Percentiles rank a stretch among this genome's conserved stretches.
Evolutionary conservation across 768 basidiomycete species (phyloP).

Genomic region (Lentinula lateritia): DNA sequence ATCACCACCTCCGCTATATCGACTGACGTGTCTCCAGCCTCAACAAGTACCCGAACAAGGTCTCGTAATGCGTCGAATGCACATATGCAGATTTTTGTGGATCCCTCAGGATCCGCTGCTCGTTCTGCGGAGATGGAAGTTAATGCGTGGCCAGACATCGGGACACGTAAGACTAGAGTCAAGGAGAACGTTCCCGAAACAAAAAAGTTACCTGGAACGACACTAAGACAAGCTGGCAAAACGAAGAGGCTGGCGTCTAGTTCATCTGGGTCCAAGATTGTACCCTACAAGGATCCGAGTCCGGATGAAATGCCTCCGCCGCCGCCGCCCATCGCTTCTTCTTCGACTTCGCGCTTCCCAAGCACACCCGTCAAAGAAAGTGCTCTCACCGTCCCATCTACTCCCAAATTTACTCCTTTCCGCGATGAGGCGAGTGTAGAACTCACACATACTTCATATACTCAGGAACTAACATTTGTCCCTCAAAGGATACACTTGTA

Average conservation of each 20-base stretch:
- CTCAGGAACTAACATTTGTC: conserved; percentile 9
- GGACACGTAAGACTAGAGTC: conserved; percentile 69
- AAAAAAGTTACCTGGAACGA: conserved; percentile 63
- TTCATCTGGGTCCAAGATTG: conserved; percentile 45
- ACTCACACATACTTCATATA: conserved; percentile 5
- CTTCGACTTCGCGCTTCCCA: conserved; percentile 13
- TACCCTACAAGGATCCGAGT: conserved; percentile 59
- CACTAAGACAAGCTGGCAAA: conserved; percentile 55
- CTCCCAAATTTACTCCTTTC: conserved; percentile 66
- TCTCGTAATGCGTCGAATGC: conserved; percentile 40
- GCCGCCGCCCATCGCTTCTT: conserved; percentile 21
- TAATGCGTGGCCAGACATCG: conserved; percentile 66
- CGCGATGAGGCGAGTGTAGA: conserved; percentile 56
- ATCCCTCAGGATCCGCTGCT: conserved; percentile 51
- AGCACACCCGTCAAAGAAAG: conserved; percentile 26
- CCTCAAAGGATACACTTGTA: conserved; percentile 21
- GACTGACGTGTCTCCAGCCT: conserved; percentile 23
- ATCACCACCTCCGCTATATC: conserved; percentile 34
- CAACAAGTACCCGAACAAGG: conserved; percentile 13
- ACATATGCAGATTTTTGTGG: conserved; percentile 68
- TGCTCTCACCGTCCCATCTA: conserved; percentile 29
- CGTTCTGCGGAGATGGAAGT: conserved; percentile 34
- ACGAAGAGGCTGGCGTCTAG: conserved; percentile 46
- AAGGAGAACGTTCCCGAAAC: conserved; percentile 76
- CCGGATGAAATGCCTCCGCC: conserved; percentile 44